phyloP scores from a whole-genome alignment of 331 rosid species.

The Pyrus hybrid region DNA sequence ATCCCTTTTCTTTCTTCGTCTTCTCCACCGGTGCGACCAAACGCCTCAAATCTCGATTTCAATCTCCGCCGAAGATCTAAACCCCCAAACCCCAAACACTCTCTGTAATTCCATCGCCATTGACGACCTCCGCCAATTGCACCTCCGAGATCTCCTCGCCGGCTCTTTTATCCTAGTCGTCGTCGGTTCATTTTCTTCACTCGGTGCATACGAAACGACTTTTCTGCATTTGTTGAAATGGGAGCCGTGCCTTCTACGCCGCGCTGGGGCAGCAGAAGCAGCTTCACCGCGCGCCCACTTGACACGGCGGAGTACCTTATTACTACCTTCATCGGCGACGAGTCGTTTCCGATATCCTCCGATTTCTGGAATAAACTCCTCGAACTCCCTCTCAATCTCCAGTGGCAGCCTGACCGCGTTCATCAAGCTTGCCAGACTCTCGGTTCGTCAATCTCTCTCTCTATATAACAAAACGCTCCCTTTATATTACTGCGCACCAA shows the following conservation, averaged over 20 bases:
- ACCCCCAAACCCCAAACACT: background rate
- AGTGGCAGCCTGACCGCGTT: conserved; percentile 72
- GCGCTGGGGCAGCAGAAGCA: conserved; percentile 31
- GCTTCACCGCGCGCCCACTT: conserved; percentile 37
- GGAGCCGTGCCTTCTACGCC: conserved; percentile 92
- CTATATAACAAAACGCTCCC: background rate
- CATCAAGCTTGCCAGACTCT: conserved; percentile 79
- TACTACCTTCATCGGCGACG: conserved; percentile 71
- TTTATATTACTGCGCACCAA: background rate
- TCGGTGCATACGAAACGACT: background rate
- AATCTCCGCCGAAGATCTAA: conserved; percentile 20
- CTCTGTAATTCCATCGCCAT: conserved; percentile 33
- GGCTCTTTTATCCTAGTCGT: conserved; percentile 10
- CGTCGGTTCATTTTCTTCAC: background rate
- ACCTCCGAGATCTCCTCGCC: conserved; percentile 12
- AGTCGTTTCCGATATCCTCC: conserved; percentile 78
- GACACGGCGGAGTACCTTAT: conserved; percentile 86
- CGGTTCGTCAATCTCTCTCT: conserved; percentile 37
- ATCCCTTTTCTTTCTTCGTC: conserved; percentile 8
- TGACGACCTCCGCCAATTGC: conserved; percentile 22
- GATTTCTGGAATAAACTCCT: conserved; percentile 92
- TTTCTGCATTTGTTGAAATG: conserved; percentile 27
- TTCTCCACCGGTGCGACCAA: conserved; percentile 12
- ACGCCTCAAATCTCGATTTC: background rate
- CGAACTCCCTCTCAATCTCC: conserved; percentile 72